Base-by-base conservation (phyloP, 164 flowering plant species). In the Aristolochia californica region DNA sequence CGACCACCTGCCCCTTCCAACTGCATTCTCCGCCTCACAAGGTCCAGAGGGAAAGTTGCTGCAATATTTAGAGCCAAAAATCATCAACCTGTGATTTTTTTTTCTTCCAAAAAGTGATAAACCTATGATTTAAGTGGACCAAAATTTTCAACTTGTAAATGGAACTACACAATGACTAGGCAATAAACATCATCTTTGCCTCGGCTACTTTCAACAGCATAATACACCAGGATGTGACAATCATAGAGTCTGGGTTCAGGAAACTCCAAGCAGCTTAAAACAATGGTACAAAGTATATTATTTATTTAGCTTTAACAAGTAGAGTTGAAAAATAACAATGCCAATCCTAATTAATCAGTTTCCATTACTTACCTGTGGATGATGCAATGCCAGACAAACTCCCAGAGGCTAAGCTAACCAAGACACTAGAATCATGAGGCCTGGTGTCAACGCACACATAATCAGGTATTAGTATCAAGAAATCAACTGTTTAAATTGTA, bases 361-460 rank as follows among this genome's bases (percentile, higher is more conserved):
- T 47, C n/a, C 5, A 20, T 1, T 20, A 47, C 72, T 68, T 43
- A 82, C 96, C 86, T 58, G 96, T 80, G 66, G 96, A 87, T 59
- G 96, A 87, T 54, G 85, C 91, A 68, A 85, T 73, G 63, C 96
- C 96, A 26, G 96, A 85, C 62, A 84, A 80, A 78, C 91, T 82
- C 55, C 96, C 96, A 69, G 90, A 85, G 30, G 84, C 82, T 64
- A 88, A 80, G 66, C 96, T 82, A 45, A 83, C 81, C 63, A 74
- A 68, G 53, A 67, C 63, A 61, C 83, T 55, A 43, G 93, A 78
- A 76, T 88, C 93, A 61, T 74, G 51, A 23, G 96, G 93, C 83
- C 96, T 88, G 68, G 67, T 28, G 57, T 59, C 20, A 62, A 69
- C 47, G 48, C 4, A 53, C 49, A 9, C 16, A 52, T 58, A 61